These are phyloP conservation scores for Leccinum solheimii DNA, from an alignment of 1,284 basidiomycete species.

Conservation along the genomic window DNA sequence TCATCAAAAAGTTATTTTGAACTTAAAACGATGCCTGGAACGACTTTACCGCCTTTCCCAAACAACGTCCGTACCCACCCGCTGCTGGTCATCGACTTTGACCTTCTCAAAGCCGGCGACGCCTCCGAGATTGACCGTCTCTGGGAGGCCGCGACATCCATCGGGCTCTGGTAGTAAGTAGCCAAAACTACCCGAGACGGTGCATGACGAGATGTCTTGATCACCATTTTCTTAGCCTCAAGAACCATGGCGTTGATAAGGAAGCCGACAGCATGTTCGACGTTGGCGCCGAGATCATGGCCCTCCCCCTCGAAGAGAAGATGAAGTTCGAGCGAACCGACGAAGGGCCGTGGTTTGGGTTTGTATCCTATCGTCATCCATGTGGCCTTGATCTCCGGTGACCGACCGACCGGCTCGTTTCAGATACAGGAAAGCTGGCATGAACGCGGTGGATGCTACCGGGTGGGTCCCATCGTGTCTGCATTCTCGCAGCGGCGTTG, in stretches of 20 bases:
- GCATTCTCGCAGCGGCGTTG: not conserved
- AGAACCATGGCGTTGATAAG: not conserved
- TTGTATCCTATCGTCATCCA: not conserved
- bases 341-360: not conserved
- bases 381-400: not conserved
- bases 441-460: not conserved
- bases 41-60: not conserved
- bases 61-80: not conserved
- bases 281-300: not conserved
- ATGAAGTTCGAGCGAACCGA: not conserved
- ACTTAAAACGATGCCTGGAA: not conserved
- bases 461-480: not conserved
- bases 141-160: not conserved
- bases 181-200: not conserved
- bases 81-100: not conserved
- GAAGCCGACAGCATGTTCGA: not conserved
- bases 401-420: not conserved
- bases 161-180: not conserved
- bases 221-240: not conserved
- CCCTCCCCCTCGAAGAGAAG: not conserved
- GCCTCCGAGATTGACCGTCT: not conserved
- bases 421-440: not conserved
- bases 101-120: not conserved
- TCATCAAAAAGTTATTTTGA: not conserved
- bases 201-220: not conserved